Conservation (phyloP, 2,329 filamentous ascomycete genomes). For the Ceratocystis lukuohia region DNA sequence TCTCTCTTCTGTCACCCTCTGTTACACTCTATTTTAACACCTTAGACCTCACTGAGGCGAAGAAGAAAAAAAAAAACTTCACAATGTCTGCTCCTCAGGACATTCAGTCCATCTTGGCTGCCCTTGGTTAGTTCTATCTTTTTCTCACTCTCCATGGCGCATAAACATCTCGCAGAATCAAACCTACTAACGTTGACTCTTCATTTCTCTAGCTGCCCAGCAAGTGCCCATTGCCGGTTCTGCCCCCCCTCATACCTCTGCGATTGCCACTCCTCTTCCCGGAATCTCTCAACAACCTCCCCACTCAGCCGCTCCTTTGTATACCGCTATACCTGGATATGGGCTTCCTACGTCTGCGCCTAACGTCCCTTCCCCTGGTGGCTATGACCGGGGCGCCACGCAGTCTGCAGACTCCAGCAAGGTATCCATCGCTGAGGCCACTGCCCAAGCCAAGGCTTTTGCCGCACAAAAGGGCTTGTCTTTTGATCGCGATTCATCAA, state of each 20-base stretch:
- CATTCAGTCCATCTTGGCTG: slow-evolving; percentile 37
- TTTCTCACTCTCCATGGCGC: not conserved
- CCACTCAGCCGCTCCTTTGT: slow-evolving; percentile 12
- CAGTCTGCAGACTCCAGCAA: not conserved
- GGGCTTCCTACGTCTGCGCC: slow-evolving; percentile 10
- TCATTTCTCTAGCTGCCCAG: slow-evolving; percentile 12
- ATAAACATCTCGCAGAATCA: not conserved
- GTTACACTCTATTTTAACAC: not conserved
- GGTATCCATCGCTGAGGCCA: slow-evolving; percentile 43
- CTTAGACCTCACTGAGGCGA: not conserved
- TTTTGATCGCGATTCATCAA: slow-evolving; percentile 37
- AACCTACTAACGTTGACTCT: not conserved
- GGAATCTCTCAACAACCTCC: slow-evolving; percentile 13
- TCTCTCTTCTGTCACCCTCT: not conserved
- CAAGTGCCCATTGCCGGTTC: slow-evolving; percentile 15
- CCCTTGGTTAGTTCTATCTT: slow-evolving; percentile 30
- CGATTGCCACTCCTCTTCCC: slow-evolving; percentile 1
- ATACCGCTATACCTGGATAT: slow-evolving; percentile 9
- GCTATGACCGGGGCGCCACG: slow-evolving; percentile 6
- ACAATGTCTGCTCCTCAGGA: slow-evolving; percentile 25
- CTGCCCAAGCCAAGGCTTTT: slow-evolving; percentile 71
- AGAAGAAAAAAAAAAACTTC: slow-evolving; percentile 6
- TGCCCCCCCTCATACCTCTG: slow-evolving; percentile 1
- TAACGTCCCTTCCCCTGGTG: not conserved
- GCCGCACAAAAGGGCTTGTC: slow-evolving; percentile 62